Conservation (phyloP, 108 stramenopile genomes). For the Cyclostephanos tholiformis region DNA sequence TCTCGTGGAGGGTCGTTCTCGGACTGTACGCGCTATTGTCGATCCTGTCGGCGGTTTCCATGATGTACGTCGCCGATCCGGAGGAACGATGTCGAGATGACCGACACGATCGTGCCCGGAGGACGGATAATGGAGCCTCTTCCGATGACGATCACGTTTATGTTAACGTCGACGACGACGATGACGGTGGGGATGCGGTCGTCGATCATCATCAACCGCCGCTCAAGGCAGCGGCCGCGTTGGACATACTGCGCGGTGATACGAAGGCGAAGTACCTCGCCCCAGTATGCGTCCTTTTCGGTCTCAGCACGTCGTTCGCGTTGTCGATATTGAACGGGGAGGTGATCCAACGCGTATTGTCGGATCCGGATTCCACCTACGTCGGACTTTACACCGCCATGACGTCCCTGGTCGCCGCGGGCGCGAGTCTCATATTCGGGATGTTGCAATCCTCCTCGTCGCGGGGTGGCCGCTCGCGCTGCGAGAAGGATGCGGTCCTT, state of each 20-base stretch:
- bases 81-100: background rate
- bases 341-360: slow-evolving; percentile 63
- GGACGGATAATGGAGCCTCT: background rate
- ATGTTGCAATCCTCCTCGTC: slow-evolving; percentile 25
- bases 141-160: slow-evolving; percentile 2
- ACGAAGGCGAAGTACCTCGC: slow-evolving; percentile 85
- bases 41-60: slow-evolving; percentile 42
- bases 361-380: slow-evolving; percentile 58
- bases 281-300: slow-evolving; percentile 76
- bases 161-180: slow-evolving; percentile 5
- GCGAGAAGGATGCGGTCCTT: slow-evolving; percentile 64
- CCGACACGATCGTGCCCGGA: background rate
- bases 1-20: slow-evolving; percentile 65
- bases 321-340: slow-evolving; percentile 77
- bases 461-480: background rate
- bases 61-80: slow-evolving; percentile 45
- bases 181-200: background rate
- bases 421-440: slow-evolving; percentile 62
- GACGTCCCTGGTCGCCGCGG: slow-evolving; percentile 61
- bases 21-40: slow-evolving; percentile 62
- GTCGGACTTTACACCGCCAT: slow-evolving; percentile 69
- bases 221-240: slow-evolving; percentile 59
- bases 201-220: slow-evolving; percentile 24
- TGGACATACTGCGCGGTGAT: slow-evolving; percentile 60
- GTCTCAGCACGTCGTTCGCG: slow-evolving; percentile 69